These are phyloP conservation scores for Tylopilus cervinicoccineus DNA, from an alignment of 768 basidiomycete genomes.

Conservation along the genomic window DNA sequence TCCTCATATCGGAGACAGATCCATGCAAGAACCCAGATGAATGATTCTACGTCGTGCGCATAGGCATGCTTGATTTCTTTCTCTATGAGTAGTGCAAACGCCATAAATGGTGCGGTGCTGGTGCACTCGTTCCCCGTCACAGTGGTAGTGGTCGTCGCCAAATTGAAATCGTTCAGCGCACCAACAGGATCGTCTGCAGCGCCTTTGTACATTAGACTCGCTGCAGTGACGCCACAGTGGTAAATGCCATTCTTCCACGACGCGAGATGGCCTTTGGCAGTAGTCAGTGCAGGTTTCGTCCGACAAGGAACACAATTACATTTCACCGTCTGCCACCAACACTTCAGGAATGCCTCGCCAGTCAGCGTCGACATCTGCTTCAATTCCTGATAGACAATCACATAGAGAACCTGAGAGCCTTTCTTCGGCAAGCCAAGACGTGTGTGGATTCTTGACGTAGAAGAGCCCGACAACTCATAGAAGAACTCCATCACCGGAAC, in stretches of 20 bases:
- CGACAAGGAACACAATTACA: background rate
- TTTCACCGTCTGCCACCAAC: no score
- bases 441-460: background rate
- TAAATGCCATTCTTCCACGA: constrained; percentile 3
- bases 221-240: background rate
- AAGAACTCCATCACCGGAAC: background rate
- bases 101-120: background rate
- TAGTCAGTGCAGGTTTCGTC: background rate
- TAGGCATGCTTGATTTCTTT: background rate
- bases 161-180: background rate
- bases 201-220: constrained; percentile 1
- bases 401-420: background rate
- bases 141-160: rapidly evolving
- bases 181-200: background rate
- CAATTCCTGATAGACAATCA: constrained; percentile 1
- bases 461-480: background rate
- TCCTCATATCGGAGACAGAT: background rate
- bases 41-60: background rate
- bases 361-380: background rate
- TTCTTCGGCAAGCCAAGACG: background rate
- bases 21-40: background rate
- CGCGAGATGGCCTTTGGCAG: background rate
- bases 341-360: background rate
- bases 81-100: background rate
- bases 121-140: background rate